These are phyloP conservation scores for Stromatinia cepivora DNA, from an alignment of 2,329 filamentous ascomycete genomes.

Conservation along the genomic window DNA sequence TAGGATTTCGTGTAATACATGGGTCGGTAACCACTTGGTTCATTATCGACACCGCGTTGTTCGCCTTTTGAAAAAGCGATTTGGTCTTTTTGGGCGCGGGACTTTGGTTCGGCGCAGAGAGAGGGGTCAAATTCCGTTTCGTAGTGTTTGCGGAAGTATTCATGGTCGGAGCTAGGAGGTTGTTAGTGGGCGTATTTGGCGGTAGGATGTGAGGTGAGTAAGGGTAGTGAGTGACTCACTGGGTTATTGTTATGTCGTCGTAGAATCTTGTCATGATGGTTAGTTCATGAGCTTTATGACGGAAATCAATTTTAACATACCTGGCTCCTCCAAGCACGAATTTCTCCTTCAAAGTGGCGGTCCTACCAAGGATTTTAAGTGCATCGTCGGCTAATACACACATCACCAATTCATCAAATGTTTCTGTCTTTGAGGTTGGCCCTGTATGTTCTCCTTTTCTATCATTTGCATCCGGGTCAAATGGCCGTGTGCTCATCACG, in stretches of 20 bases:
- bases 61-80: constrained; percentile 47
- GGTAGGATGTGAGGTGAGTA: not conserved
- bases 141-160: constrained; percentile 69
- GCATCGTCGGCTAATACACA: constrained; percentile 66
- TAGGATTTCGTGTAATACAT: constrained; percentile 69
- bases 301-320: not conserved
- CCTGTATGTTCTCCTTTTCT: constrained; percentile 42
- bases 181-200: not conserved
- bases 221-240: constrained; percentile 39
- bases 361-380: constrained; percentile 58
- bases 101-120: constrained; percentile 51
- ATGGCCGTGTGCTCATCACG: constrained; percentile 48
- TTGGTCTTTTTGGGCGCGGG: constrained; percentile 45
- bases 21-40: constrained; percentile 54
- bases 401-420: constrained; percentile 66
- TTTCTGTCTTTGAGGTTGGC: constrained; percentile 49
- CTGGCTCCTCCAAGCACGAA: constrained; percentile 69
- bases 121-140: constrained; percentile 58
- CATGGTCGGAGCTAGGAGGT: constrained; percentile 49
- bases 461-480: constrained; percentile 53
- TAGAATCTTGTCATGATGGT: constrained; percentile 47
- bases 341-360: constrained; percentile 60
- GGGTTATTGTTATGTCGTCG: constrained; percentile 71
- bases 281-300: not conserved
- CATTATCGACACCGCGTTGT: constrained; percentile 54